These are phyloP conservation scores for Galerina sulciceps DNA, from an alignment of 768 basidiomycete species.

Conservation along the genomic window DNA sequence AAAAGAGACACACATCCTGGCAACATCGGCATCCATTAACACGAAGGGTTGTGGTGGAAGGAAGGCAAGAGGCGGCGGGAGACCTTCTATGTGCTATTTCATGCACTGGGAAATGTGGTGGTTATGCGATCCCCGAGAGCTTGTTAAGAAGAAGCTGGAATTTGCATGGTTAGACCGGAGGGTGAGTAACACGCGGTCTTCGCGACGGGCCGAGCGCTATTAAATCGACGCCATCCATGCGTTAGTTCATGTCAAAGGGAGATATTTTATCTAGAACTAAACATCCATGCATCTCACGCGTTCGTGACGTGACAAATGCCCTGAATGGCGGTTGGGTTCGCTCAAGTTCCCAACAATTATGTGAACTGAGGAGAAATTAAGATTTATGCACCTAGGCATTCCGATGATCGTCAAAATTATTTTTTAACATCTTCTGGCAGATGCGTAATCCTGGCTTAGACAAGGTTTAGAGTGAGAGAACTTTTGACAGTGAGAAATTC, in stretches of 20 bases:
- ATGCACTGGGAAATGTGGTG: conserved; percentile 2
- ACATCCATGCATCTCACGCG: no score
- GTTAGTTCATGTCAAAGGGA: not conserved
- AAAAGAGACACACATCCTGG: conserved; percentile 7
- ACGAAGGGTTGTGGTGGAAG: not conserved
- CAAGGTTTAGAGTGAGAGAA: no score
- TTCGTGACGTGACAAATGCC: no score
- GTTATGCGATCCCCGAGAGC: conserved; percentile 7
- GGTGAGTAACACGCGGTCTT: not conserved
- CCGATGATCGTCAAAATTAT: no score
- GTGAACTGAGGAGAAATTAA: no score
- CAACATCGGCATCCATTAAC: conserved; percentile 12
- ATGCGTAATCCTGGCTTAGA: no score
- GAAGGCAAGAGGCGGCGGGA: not conserved
- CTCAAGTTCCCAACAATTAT: no score
- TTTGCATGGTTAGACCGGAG: not conserved
- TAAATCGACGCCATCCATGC: not conserved
- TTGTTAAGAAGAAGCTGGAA: conserved; percentile 8
- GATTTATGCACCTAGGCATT: no score
- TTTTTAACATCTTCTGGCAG: no score
- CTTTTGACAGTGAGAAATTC: no score
- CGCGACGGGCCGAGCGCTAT: not conserved
- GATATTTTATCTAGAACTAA: no score
- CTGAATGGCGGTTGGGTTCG: no score
- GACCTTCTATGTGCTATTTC: not conserved